Base-by-base conservation (phyloP, 768 basidiomycete genomes). In the Chalciporus sphaerocephalus region DNA sequence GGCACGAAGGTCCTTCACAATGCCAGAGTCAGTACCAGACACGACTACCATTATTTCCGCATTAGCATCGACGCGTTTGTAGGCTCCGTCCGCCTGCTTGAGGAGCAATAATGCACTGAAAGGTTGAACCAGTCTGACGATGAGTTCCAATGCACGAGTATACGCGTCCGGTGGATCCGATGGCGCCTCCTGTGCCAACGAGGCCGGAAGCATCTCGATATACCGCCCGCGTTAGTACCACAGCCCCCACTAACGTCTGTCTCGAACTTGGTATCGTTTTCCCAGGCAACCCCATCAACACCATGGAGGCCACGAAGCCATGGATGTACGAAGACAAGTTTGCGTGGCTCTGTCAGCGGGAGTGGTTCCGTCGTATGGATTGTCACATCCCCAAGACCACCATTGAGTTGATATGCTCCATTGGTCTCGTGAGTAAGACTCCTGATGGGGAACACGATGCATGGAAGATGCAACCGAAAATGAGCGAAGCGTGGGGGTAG, bases 31-130 rank as follows among this genome's bases (percentile, higher is more conserved):
- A 25, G 11, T 7, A 25, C 24, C 7, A 15, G 12, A 17, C 22
- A 41, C 25, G 15, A 32, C 16, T n/a, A n/a, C n/a, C n/a, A n/a
- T n/a, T 3, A 50, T 46, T n/a, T 46, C 22, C 6, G 40, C 32
- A 17, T 50, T 38, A 33, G 48, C 32, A 12, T 46, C 50, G 10
- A 51, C 46, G 35, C 50, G 60, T 17, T 57, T 66, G 68, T 52
- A 30, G 4, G 22, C 18, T 5, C 25, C 41, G 30, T 2, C 8
- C 15, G 13, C 15, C 13, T 40, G 40, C 1, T 13, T n/a, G 4
- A 28, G 38, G 28, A 53, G 52, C 10, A 51, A 40, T 20, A 53
- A 20, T 6, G 44, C 42, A 1, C 49, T 50, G 32, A 43, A 46
- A 1, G 37, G 38, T 7, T 46, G 52, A 24, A 27, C 16, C 6